Base-by-base conservation (phyloP, 73 alveolate species). In the Paramecium sonneborni region DNA sequence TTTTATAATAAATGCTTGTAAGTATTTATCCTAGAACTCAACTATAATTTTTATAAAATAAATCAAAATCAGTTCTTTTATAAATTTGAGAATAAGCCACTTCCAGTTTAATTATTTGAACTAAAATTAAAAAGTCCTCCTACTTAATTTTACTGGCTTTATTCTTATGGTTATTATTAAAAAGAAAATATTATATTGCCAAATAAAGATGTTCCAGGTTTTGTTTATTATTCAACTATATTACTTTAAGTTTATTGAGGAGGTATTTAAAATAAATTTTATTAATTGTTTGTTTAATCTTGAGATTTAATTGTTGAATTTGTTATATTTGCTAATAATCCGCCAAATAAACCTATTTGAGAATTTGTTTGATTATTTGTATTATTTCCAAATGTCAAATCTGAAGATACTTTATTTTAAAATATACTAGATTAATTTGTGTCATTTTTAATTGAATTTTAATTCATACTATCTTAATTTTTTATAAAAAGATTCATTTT, bases 1-100 rank as follows among this genome's bases (percentile, higher is more conserved):
- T 62, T 62, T 62, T 62, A 62, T 62, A 62, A 62, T 62, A 62
- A 62, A 30, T 30, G 84, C 48, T 62, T 62, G 84, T 28, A 62
- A 62, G 48, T 30, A 62, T 30, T 62, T 62, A 62, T 62, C 21
- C 6, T 52, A 52, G 68, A 52, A 52, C 68, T 52, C 68, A 52
- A 52, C 68, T 52, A 52, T 15, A 52, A 52, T 52, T 52, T n/a
- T 52, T 52, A 52, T 52, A 52, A 52, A 52, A 28, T 21, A 52
- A 52, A 52, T 52, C 68, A 52, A 52, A 52, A 52, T 52, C 84
- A 62, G 39, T 62, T 62, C 44, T 62, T 62, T 62, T 12, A 28
- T 2, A 62, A 30, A 62, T 26, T 62, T 26, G 20, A 12, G 44
- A 62, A 62, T 30, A 26, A 32, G 20, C 24, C 24, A 12, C 84